Evolutionary conservation across 495 filamentous ascomycete genomes (phyloP).

Genomic region (Annulohypoxylon stygium): DNA sequence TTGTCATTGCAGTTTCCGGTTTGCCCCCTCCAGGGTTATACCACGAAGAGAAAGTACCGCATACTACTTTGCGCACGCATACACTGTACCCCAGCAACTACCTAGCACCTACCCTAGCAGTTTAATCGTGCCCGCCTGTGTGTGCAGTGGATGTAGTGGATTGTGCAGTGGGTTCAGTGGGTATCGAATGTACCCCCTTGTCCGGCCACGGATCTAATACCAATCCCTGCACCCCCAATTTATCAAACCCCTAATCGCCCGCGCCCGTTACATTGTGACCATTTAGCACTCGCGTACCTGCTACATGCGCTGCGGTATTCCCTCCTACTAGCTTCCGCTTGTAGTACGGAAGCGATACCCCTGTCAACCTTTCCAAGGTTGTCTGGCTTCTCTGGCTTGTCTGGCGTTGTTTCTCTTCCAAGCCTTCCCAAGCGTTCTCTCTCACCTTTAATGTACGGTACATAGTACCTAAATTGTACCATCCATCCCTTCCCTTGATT

Average conservation of each 20-base stretch:
- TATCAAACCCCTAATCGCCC: slow-evolving; percentile 38
- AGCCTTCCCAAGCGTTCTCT: slow-evolving; percentile 12
- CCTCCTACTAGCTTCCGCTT: slow-evolving; percentile 43
- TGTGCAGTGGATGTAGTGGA: too few species aligned
- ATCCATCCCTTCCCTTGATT: slow-evolving; percentile 25
- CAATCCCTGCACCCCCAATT: slow-evolving; percentile 45
- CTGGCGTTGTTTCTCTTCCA: slow-evolving; percentile 38
- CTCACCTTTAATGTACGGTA: neutral
- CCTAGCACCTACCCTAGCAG: neutral
- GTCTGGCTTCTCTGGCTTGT: slow-evolving; percentile 2
- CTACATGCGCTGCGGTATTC: slow-evolving; percentile 24
- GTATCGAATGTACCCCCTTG: slow-evolving; percentile 32
- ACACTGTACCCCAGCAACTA: neutral
- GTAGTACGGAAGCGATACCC: slow-evolving; percentile 42
- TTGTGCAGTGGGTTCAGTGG: slow-evolving; percentile 9
- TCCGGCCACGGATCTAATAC: slow-evolving; percentile 47
- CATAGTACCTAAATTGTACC: slow-evolving; percentile 13
- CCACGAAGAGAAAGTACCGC: slow-evolving; percentile 16
- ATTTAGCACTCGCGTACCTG: slow-evolving; percentile 38
- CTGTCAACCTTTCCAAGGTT: slow-evolving; percentile 34
- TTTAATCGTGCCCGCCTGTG: neutral
- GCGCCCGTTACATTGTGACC: slow-evolving; percentile 39
- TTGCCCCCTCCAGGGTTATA: slow-evolving; percentile 20
- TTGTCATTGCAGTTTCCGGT: slow-evolving; percentile 40
- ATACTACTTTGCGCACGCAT: neutral